phyloP scores from a whole-genome alignment of 148 eudicot species.

The Dysphania ambrosioides region DNA sequence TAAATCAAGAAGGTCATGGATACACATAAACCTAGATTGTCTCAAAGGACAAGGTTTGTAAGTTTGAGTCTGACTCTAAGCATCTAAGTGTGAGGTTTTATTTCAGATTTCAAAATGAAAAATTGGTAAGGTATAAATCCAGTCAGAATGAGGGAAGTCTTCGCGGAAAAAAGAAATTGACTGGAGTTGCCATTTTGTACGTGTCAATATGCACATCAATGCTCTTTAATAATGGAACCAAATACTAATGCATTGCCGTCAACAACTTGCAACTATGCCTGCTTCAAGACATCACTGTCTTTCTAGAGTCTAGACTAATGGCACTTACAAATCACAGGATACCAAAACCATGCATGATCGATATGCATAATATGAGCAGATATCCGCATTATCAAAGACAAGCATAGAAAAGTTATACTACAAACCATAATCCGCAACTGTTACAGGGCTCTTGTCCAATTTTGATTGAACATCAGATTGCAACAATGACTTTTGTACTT shows the following conservation, averaged over 20 bases:
- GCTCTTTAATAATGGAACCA: not conserved
- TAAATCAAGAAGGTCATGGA: not conserved
- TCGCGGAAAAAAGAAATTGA: not conserved
- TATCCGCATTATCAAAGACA: not conserved
- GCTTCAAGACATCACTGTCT: not conserved
- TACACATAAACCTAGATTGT: not conserved
- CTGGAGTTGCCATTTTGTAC: not conserved
- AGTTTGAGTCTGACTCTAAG: not conserved
- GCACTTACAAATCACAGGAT: not conserved
- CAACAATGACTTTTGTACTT: constrained; percentile 81
- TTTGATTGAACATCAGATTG: constrained; percentile 95
- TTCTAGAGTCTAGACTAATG: not conserved
- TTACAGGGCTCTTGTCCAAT: constrained; percentile 90
- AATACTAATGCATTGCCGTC: not conserved
- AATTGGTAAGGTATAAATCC: not conserved
- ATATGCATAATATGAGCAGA: not conserved
- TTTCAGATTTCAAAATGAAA: not conserved
- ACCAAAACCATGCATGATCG: not conserved
- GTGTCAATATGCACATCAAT: not conserved
- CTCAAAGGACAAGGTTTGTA: not conserved
- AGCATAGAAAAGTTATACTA: constrained; percentile 16
- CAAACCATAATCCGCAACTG: constrained; percentile 96
- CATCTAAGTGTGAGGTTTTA: not conserved
- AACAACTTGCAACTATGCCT: not conserved
- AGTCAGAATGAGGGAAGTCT: not conserved